These are phyloP conservation scores for Lactifluus volemus DNA, from an alignment of 768 basidiomycete species.

Conservation along the genomic window DNA sequence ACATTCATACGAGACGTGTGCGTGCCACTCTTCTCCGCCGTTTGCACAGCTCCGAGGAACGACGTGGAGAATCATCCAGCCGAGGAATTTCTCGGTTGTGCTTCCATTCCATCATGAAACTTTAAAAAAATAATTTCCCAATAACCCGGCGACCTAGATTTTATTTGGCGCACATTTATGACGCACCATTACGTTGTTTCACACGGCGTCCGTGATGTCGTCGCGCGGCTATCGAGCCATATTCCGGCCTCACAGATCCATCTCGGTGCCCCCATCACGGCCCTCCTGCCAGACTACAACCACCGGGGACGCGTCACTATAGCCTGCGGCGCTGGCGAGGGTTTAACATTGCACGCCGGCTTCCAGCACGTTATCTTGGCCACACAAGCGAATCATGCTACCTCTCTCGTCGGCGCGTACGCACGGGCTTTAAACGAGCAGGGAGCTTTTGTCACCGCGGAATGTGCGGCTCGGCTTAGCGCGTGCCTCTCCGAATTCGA, in stretches of 20 bases:
- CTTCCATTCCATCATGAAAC: background rate
- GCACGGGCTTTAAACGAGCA: conserved; percentile 30
- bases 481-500: conserved; percentile 43
- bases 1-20: conserved; percentile 47
- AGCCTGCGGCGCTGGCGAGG: conserved; percentile 27
- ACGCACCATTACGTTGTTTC: conserved; percentile 60
- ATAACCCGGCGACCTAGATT: conserved; percentile 36
- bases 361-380: conserved; percentile 66
- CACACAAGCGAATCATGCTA: conserved; percentile 63
- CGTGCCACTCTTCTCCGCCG: conserved; percentile 60
- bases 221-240: conserved; percentile 38
- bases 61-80: conserved; percentile 51
- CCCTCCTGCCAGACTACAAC: conserved; percentile 33
- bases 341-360: conserved; percentile 28
- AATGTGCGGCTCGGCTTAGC: conserved; percentile 34
- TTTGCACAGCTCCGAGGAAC: conserved; percentile 54
- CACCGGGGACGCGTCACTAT: conserved; percentile 32
- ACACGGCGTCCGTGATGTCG: conserved; percentile 52
- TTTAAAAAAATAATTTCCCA: background rate
- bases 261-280: conserved; percentile 41
- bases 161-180: conserved; percentile 58
- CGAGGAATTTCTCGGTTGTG: conserved; percentile 54
- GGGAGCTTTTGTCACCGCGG: conserved; percentile 3
- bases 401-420: conserved; percentile 43
- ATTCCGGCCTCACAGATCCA: conserved; percentile 41